Evolutionary conservation across 2,329 filamentous ascomycete species (phyloP).

Genomic region (Venturia oleaginea): DNA sequence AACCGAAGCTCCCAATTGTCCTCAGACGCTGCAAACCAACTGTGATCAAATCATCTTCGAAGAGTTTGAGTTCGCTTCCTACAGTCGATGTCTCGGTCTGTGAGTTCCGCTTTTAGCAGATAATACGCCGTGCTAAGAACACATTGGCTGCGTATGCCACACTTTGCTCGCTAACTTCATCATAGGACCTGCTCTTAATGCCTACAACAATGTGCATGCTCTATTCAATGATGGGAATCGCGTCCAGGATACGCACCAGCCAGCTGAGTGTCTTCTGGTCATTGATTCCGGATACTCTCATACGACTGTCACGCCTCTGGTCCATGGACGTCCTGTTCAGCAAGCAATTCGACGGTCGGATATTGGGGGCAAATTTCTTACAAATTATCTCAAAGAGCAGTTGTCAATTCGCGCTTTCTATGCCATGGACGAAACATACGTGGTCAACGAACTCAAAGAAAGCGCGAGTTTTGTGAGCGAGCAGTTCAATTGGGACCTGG

Average conservation of each 20-base stretch:
- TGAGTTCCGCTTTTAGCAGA: slow-evolving; percentile 20
- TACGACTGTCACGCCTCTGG: slow-evolving; percentile 79
- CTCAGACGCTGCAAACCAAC: slow-evolving; percentile 74
- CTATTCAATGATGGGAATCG: slow-evolving; percentile 39
- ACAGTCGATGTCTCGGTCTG: slow-evolving; percentile 65
- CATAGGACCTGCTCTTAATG: slow-evolving; percentile 63
- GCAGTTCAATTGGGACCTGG: slow-evolving; percentile 69
- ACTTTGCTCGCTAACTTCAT: neutral
- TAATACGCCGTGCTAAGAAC: neutral
- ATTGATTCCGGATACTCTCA: slow-evolving; percentile 91
- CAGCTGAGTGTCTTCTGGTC: slow-evolving; percentile 74
- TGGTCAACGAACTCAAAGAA: slow-evolving; percentile 96
- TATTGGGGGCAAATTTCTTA: slow-evolving; percentile 84
- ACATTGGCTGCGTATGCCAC: neutral
- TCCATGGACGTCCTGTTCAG: slow-evolving; percentile 72
- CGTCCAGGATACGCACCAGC: slow-evolving; percentile 23
- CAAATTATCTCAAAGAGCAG: slow-evolving; percentile 83
- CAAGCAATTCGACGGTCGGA: slow-evolving; percentile 76
- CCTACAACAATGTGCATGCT: slow-evolving; percentile 68
- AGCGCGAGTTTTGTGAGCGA: slow-evolving; percentile 72
- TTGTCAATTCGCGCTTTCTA: slow-evolving; percentile 89
- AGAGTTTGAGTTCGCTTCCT: slow-evolving; percentile 86
- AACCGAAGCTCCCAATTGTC: slow-evolving; percentile 75
- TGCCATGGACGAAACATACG: slow-evolving; percentile 85
- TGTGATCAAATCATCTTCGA: slow-evolving; percentile 97